Evolutionary conservation across 768 basidiomycete genomes (phyloP), one percentile per base, ranked within the genome.

Genomic region (Phylloporus arenicola): DNA sequence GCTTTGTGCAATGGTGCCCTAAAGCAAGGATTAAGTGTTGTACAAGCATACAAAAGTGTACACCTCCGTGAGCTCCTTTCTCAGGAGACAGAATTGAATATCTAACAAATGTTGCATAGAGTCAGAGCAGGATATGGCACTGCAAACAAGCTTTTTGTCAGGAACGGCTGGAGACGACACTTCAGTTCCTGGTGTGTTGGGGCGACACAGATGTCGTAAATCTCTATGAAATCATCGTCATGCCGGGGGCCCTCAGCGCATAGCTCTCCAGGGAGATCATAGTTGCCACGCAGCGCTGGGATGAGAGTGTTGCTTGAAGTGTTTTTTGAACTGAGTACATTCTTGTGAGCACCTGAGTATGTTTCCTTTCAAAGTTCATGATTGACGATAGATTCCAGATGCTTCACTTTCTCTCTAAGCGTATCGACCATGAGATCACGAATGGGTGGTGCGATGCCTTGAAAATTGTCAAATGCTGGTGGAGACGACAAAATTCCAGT

Each of bases 81-180:
- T 72, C 31, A 90, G 68, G 0, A 89, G 72, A 30, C 88, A 78
- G 63, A 86, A 90, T 55, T 90, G 86, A 4, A 84, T 77, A 50
- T 91, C 88, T 11, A 88, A 67, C 20, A 83, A 69, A 8, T 81
- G 71, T 48, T 84, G 75, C 78, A 89, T 86, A 20, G 79, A 80
- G 14, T 74, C 74, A 78, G 78, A 12, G 75, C 73, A 48, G 76
- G 84, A 57, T 87, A 86, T 0, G 84, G 86, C 0, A 83, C 86
- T 2, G 68, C 72, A 17, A 70, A 74, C 1, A 83, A 61, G 56
- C 78, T 83, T 0, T 75, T 79, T 0, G 88, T 88, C 0, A 90
- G 65, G 59, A 78, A 88, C 0, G 85, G 80, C 3, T 69, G 59
- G 11, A 68, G 20, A 0, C 61, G 65, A 17, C 69, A 79, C 39